These are phyloP conservation scores for Barnettozyma hawaiiensis DNA, from an alignment of 1,139 yeast genomes.

Conservation along the genomic window DNA sequence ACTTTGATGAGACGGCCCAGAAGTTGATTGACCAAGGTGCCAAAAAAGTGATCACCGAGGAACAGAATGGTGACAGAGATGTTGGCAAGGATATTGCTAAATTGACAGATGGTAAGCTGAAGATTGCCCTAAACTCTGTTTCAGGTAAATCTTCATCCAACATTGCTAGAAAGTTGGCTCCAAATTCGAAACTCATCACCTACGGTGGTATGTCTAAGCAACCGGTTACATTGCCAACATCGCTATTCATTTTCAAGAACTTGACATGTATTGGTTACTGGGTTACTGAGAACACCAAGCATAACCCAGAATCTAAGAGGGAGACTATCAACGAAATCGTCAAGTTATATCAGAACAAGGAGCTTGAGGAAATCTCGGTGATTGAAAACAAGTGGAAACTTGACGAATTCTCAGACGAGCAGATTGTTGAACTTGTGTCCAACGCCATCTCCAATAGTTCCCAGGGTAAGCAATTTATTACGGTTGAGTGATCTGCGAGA, in stretches of 20 bases:
- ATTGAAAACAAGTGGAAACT: slow-evolving; percentile 40
- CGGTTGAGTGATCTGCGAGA: slow-evolving; percentile 10
- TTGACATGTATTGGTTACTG: slow-evolving; percentile 86
- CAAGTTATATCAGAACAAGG: slow-evolving; percentile 58
- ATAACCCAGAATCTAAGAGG: slow-evolving; percentile 56
- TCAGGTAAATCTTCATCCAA: slow-evolving; percentile 85
- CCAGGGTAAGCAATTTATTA: slow-evolving; percentile 26
- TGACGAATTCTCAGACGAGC: slow-evolving; percentile 39
- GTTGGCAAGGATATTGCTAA: slow-evolving; percentile 56
- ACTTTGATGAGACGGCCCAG: slow-evolving; percentile 48
- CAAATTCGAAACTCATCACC: slow-evolving; percentile 72
- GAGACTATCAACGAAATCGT: slow-evolving; percentile 57
- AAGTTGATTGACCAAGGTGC: slow-evolving; percentile 72
- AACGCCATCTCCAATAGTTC: slow-evolving; percentile 44
- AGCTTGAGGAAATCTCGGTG: slow-evolving; percentile 56
- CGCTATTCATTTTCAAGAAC: slow-evolving; percentile 84
- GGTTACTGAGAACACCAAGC: slow-evolving; percentile 75
- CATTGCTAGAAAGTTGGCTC: slow-evolving; percentile 73
- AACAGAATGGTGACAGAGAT: slow-evolving; percentile 64
- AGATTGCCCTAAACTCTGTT: slow-evolving; percentile 83
- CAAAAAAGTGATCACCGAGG: slow-evolving; percentile 84
- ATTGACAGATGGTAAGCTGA: slow-evolving; percentile 56
- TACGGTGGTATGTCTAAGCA: slow-evolving; percentile 98
- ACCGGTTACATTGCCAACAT: slow-evolving; percentile 86
- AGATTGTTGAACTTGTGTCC: slow-evolving; percentile 45